Evolutionary conservation across 805 yeast species (phyloP).

Genomic region (Wickerhamiella parazyma): DNA sequence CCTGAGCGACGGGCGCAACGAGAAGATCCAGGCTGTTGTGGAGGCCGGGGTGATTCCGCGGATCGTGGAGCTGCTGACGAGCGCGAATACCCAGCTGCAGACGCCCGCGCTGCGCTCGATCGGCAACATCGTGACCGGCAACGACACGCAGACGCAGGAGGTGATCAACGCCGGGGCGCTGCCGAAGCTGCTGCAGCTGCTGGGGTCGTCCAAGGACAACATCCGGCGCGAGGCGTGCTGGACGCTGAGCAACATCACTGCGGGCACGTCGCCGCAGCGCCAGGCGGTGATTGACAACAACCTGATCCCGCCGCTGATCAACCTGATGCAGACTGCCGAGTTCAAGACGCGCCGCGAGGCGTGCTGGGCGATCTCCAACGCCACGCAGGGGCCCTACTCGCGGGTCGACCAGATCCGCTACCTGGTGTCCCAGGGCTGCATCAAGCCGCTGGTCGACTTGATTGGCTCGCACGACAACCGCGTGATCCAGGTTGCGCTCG

Average conservation of each 20-base stretch:
- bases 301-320: conserved; percentile 79
- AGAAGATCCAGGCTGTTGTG: conserved; percentile 91
- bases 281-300: conserved; percentile 94
- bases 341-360: conserved; percentile 97
- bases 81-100: conserved; percentile 74
- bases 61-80: conserved; percentile 78
- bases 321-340: conserved; percentile 67
- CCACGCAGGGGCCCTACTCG: conserved; percentile 86
- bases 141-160: conserved; percentile 87
- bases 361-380: conserved; percentile 98
- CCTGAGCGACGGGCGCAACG: conserved; percentile 81
- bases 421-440: conserved; percentile 88
- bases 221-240: conserved; percentile 97
- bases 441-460: conserved; percentile 91
- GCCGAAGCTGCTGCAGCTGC: conserved; percentile 66
- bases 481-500: conserved; percentile 87
- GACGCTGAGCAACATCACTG: conserved; percentile 96
- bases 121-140: conserved; percentile 96
- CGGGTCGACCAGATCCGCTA: conserved; percentile 90
- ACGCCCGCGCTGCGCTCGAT: conserved; percentile 96
- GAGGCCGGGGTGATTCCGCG: conserved; percentile 93
- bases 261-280: conserved; percentile 90
- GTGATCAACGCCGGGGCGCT: conserved; percentile 88
- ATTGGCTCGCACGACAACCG: conserved; percentile 77
- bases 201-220: conserved; percentile 76